Conservation (phyloP, 1,284 basidiomycete species). For the Ceratobasidium sp. region DNA sequence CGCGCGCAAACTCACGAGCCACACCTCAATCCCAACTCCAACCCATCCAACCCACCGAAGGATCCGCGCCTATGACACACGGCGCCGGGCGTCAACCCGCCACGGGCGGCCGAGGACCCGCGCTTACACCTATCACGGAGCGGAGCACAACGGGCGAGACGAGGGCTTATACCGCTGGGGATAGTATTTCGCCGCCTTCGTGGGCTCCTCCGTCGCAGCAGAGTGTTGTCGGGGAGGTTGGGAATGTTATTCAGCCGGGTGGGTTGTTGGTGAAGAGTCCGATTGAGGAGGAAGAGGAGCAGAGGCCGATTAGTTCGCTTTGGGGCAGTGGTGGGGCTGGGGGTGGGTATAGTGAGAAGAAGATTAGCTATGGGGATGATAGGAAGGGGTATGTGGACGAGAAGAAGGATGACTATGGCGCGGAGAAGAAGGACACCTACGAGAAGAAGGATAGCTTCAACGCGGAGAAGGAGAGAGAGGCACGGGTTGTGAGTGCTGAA, state of each 20-base stretch:
- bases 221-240: not conserved
- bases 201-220: conserved; percentile 46
- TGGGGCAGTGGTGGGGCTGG: not conserved
- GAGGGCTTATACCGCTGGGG: conserved; percentile 48
- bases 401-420: too few species aligned
- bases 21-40: conserved; percentile 39
- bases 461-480: not conserved
- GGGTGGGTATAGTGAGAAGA: too few species aligned
- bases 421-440: too few species aligned
- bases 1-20: conserved; percentile 2
- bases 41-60: conserved; percentile 47
- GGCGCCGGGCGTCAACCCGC: conserved; percentile 50
- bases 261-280: conserved; percentile 30
- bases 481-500: not conserved
- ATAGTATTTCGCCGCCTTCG: conserved; percentile 48
- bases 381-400: too few species aligned
- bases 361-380: too few species aligned
- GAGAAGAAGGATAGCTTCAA: too few species aligned
- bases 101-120: conserved; percentile 40
- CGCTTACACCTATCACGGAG: conserved; percentile 66
- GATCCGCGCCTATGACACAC: conserved; percentile 51
- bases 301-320: not conserved
- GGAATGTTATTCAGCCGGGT: not conserved
- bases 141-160: conserved; percentile 56
- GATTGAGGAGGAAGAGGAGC: conserved; percentile 42